Evolutionary conservation across 805 yeast genomes (phyloP).

Genomic region (Candida nitratophila): DNA sequence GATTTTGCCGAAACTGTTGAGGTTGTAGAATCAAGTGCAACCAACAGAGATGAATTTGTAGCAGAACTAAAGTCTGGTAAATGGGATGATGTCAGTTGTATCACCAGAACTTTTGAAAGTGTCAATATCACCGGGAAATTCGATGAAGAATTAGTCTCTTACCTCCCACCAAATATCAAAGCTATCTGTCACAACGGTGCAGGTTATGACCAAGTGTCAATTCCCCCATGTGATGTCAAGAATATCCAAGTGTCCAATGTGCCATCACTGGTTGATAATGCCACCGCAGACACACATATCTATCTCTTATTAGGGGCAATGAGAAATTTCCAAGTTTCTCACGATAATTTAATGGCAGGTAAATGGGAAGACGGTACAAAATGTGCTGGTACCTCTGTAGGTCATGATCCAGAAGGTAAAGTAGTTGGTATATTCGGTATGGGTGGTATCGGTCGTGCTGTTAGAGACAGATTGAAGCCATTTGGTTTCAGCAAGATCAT

Average conservation of each 20-base stretch:
- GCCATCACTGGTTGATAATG: conserved; percentile 43
- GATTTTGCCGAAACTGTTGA: conserved; percentile 39
- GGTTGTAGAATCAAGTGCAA: conserved; percentile 37
- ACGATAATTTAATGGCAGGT: conserved; percentile 45
- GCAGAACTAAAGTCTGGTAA: conserved; percentile 28
- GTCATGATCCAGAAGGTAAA: conserved; percentile 71
- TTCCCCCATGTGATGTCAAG: conserved; percentile 29
- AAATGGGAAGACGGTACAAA: conserved; percentile 45
- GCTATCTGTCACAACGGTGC: conserved; percentile 47
- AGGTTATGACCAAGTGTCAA: conserved; percentile 50
- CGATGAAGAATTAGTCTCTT: conserved; percentile 34
- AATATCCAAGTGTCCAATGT: conserved; percentile 46
- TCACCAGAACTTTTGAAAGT: conserved; percentile 37
- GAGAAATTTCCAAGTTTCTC: conserved; percentile 57
- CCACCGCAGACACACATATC: conserved; percentile 52
- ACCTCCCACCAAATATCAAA: conserved; percentile 30
- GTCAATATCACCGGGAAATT: conserved; percentile 32
- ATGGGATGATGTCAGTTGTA: conserved; percentile 27
- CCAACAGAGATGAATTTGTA: conserved; percentile 33
- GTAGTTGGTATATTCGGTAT: conserved; percentile 76
- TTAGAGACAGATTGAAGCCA: conserved; percentile 62
- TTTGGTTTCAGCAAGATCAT: conserved; percentile 69
- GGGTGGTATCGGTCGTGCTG: conserved; percentile 87
- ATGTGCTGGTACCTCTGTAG: conserved; percentile 52
- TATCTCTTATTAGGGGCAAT: conserved; percentile 44